phyloP scores from a whole-genome alignment of 768 basidiomycete genomes.

The Tulasnella sp. region DNA sequence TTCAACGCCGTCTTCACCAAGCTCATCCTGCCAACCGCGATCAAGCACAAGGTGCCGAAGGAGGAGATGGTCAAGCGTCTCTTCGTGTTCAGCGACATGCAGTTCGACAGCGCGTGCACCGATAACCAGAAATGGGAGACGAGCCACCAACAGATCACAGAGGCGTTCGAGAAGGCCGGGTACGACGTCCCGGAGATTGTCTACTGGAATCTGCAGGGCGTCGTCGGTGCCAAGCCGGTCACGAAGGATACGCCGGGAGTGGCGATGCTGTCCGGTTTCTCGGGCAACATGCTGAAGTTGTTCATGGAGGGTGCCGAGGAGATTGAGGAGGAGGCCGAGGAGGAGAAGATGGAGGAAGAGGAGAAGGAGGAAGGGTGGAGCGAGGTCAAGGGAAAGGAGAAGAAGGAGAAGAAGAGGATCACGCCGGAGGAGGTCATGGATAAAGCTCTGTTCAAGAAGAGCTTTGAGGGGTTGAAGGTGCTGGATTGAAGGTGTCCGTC shows the following conservation, averaged over 20 bases:
- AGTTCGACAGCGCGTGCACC: slow-evolving; percentile 42
- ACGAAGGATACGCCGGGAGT: slow-evolving; percentile 45
- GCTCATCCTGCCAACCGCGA: slow-evolving; percentile 50
- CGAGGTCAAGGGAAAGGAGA: slow-evolving; percentile 19
- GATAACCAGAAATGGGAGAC: slow-evolving; percentile 39
- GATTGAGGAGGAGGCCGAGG: slow-evolving; percentile 27
- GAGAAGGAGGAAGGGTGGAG: slow-evolving; percentile 26
- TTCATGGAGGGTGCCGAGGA: slow-evolving; percentile 47
- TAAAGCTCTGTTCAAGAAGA: slow-evolving; percentile 23
- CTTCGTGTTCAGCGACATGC: slow-evolving; percentile 73
- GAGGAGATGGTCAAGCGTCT: slow-evolving; percentile 67
- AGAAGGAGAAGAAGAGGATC: slow-evolving; percentile 24
- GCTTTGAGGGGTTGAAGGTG: slow-evolving; percentile 48
- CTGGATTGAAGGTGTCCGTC: slow-evolving; percentile 34
- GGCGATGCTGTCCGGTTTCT: slow-evolving; percentile 59
- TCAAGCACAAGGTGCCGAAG: slow-evolving; percentile 40
- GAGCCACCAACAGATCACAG: slow-evolving; percentile 45
- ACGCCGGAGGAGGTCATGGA: slow-evolving; percentile 26
- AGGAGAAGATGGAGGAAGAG: slow-evolving; percentile 22
- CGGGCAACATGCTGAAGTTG: slow-evolving; percentile 55
- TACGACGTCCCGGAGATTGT: slow-evolving; percentile 65
- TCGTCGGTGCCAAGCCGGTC: slow-evolving; percentile 34
- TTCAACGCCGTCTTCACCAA: too few relatives aligned
- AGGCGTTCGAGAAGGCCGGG: slow-evolving; percentile 46
- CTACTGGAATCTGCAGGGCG: slow-evolving; percentile 47